These are phyloP conservation scores for Clavaria fumosa DNA, from an alignment of 768 basidiomycete species.

Conservation along the genomic window DNA sequence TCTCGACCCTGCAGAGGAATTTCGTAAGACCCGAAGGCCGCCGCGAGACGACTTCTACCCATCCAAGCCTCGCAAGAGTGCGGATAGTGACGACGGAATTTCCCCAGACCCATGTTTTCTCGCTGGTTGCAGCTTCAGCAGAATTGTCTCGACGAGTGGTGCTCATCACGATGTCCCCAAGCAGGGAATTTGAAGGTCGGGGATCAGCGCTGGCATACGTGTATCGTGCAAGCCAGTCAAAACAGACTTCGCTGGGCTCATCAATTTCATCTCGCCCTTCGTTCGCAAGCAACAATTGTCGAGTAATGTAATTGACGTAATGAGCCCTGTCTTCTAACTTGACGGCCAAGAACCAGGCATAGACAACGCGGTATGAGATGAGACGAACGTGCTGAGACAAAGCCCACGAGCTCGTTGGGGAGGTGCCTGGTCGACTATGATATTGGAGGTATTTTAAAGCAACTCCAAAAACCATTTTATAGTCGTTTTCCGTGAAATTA, in stretches of 20 bases:
- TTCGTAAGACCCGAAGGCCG: slow-evolving; percentile 82
- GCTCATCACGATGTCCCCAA: slow-evolving; percentile 68
- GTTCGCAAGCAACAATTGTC: slow-evolving; percentile 76
- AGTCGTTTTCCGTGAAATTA: slow-evolving; percentile 85
- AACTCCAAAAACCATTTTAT: slow-evolving; percentile 87
- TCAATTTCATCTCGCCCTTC: slow-evolving; percentile 61
- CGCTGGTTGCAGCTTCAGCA: slow-evolving; percentile 27
- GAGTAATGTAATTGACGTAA: slow-evolving; percentile 74
- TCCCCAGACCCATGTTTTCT: slow-evolving; percentile 80
- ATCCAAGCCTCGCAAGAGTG: slow-evolving; percentile 55
- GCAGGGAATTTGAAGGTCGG: slow-evolving; percentile 61
- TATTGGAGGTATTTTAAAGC: slow-evolving; percentile 87
- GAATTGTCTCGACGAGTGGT: slow-evolving; percentile 20
- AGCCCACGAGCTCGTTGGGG: slow-evolving; percentile 61
- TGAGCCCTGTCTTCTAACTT: slow-evolving; percentile 66
- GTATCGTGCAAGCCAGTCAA: slow-evolving; percentile 94
- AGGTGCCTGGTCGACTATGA: slow-evolving; percentile 52
- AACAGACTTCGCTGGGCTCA: slow-evolving; percentile 88
- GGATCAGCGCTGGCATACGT: slow-evolving; percentile 92
- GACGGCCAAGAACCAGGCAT: slow-evolving; percentile 87
- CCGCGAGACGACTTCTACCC: slow-evolving; percentile 76
- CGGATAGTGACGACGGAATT: slow-evolving; percentile 76
- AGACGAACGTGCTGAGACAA: slow-evolving; percentile 83
- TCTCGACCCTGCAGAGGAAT: slow-evolving; percentile 76
- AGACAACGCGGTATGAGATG: slow-evolving; percentile 81